Evolutionary conservation across 2,329 filamentous ascomycete genomes (phyloP).

Genomic region (Didymella pomorum): DNA sequence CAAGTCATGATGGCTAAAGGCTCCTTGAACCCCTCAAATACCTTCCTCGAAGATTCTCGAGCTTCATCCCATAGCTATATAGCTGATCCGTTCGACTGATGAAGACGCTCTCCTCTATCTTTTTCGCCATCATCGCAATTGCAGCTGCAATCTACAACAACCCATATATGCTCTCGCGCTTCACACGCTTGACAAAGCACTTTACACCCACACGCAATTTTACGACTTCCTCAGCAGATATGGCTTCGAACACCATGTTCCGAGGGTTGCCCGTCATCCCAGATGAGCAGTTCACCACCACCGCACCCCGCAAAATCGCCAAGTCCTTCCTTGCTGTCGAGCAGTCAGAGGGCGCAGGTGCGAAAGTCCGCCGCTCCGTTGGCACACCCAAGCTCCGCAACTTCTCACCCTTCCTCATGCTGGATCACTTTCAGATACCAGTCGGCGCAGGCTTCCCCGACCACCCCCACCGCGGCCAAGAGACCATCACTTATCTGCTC

Average conservation of each 20-base stretch:
- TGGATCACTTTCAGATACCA: slow-evolving; percentile 84
- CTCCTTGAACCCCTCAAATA: slow-evolving; percentile 20
- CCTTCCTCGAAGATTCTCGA: slow-evolving; percentile 44
- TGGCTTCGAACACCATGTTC: slow-evolving; percentile 50
- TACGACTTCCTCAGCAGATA: slow-evolving; percentile 37
- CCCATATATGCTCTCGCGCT: slow-evolving; percentile 53
- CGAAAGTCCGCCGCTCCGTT: slow-evolving; percentile 84
- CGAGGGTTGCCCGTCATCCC: slow-evolving; percentile 59
- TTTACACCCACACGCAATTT: slow-evolving; percentile 34
- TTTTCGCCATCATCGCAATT: slow-evolving; percentile 54
- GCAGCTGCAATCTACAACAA: slow-evolving; percentile 49
- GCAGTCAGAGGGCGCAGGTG: slow-evolving; percentile 87
- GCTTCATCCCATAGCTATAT: slow-evolving; percentile 43
- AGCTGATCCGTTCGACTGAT: slow-evolving; percentile 42
- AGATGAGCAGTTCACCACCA: slow-evolving; percentile 49
- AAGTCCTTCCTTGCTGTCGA: slow-evolving; percentile 86
- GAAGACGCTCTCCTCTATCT: slow-evolving; percentile 52
- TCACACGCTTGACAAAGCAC: slow-evolving; percentile 44
- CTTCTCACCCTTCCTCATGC: slow-evolving; percentile 94
- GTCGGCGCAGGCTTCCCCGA: slow-evolving; percentile 90
- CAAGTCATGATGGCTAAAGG: slow-evolving; percentile 28
- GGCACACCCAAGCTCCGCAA: slow-evolving; percentile 84
- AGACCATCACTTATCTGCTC: slow-evolving; percentile 91
- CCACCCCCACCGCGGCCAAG: slow-evolving; percentile 82
- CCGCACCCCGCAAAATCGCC: slow-evolving; percentile 73